Percentiles rank a stretch among this genome's conserved stretches.
These are phyloP conservation scores for Polychaeton citri DNA, from an alignment of 2,329 filamentous ascomycete species.

Conservation along the genomic window DNA sequence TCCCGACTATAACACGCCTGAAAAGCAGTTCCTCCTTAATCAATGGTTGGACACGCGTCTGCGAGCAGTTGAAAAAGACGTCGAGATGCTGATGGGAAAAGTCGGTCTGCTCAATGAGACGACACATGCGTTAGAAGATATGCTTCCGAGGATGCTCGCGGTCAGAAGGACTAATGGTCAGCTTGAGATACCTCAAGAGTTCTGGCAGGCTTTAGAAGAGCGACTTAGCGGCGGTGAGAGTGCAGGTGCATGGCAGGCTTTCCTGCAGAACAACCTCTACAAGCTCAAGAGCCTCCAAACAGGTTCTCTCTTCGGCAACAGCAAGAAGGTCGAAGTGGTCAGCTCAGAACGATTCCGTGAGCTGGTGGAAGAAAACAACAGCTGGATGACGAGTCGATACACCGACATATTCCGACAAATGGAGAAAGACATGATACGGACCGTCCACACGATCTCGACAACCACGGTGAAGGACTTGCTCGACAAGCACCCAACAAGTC, in stretches of 20 bases:
- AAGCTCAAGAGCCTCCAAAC: conserved; percentile 26
- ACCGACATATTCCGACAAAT: conserved; percentile 1
- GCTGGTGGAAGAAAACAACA: conserved; percentile 6
- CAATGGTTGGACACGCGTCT: neutral
- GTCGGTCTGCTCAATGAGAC: conserved; percentile 4
- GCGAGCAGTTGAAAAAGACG: neutral
- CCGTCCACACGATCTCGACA: conserved; percentile 4
- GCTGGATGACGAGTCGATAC: conserved; percentile 2
- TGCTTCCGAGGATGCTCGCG: conserved; percentile 45
- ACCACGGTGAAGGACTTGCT: conserved; percentile 4
- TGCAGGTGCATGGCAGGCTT: conserved; percentile 20
- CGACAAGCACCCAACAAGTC: conserved; percentile 1
- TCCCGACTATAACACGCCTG: neutral
- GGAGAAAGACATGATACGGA: conserved; percentile 2
- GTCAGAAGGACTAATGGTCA: conserved; percentile 40
- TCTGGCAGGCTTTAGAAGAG: conserved; percentile 51
- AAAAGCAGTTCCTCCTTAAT: neutral
- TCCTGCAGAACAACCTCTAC: conserved; percentile 23
- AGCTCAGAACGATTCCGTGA: conserved; percentile 5
- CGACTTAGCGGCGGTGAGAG: conserved; percentile 38
- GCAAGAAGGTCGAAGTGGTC: conserved; percentile 6
- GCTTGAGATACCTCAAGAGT: conserved; percentile 43
- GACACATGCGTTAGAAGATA: conserved; percentile 24
- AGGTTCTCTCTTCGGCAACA: conserved; percentile 22
- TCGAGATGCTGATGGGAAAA: conserved; percentile 1